phyloP scores from a whole-genome alignment of 2,329 filamentous ascomycete genomes.

The Drechmeria coniospora region DNA sequence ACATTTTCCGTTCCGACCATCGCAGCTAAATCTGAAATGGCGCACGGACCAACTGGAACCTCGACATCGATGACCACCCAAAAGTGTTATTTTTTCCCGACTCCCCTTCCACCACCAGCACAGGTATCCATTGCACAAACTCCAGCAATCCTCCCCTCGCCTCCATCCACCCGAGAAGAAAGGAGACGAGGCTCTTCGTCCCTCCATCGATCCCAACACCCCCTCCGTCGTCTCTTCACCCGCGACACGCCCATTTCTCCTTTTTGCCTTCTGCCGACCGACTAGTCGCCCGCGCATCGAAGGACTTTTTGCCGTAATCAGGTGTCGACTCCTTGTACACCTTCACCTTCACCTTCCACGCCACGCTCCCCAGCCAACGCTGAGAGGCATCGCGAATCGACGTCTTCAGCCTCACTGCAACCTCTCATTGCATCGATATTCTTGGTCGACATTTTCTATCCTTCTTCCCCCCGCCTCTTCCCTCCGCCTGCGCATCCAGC shows the following conservation, averaged over 20 bases:
- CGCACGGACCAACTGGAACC: slow-evolving; percentile 7
- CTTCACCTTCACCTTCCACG: no score
- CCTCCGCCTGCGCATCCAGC: not conserved
- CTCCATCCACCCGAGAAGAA: slow-evolving; percentile 2
- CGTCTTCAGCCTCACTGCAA: no score
- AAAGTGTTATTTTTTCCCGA: slow-evolving; percentile 5
- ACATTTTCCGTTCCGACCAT: slow-evolving; percentile 4
- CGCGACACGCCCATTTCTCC: slow-evolving; percentile 2
- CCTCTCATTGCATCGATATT: slow-evolving; percentile 2
- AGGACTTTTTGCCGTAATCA: slow-evolving; percentile 8
- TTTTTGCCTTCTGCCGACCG: slow-evolving; percentile 1
- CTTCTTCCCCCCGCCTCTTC: no score
- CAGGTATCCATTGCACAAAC: slow-evolving; percentile 3
- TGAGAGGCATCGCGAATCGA: no score
- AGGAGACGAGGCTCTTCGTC: slow-evolving; percentile 3
- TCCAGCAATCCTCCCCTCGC: slow-evolving; percentile 4
- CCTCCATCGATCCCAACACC: slow-evolving; percentile 4
- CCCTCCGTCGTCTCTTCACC: slow-evolving; percentile 3
- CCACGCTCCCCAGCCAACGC: no score
- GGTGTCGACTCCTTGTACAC: no score
- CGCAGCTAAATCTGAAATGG: slow-evolving; percentile 1
- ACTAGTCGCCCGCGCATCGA: no score
- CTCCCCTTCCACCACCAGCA: slow-evolving; percentile 3
- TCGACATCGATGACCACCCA: slow-evolving; percentile 9
- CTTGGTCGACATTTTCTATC: no score